Evolutionary conservation across 345 rosid species (phyloP).

Genomic region (Clarkia xantiana): DNA sequence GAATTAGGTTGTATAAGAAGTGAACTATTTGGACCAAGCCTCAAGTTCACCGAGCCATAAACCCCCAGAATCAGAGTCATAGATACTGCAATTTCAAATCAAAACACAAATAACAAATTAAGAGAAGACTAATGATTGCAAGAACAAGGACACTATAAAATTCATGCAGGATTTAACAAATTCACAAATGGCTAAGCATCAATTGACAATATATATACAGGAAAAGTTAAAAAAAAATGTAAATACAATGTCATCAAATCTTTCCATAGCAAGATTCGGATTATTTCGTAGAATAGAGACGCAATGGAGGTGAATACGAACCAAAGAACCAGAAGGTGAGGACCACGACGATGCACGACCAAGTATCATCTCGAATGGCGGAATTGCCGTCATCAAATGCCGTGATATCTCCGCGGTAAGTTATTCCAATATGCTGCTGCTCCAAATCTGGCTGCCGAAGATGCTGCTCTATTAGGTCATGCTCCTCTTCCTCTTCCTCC

Average conservation of each 20-base stretch:
- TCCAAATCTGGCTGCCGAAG: constrained; percentile 3
- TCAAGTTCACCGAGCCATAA: constrained; percentile 28
- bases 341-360: constrained; percentile 27
- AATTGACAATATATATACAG: too few species aligned
- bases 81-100: constrained; percentile 24
- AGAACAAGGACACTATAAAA: too few species aligned
- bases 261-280: too few species aligned
- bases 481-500: constrained; percentile 20
- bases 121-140: neutral
- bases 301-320: constrained; percentile 7
- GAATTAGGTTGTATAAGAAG: constrained; percentile 25
- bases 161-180: too few species aligned
- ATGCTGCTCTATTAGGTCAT: constrained; percentile 11
- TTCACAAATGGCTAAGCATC: too few species aligned
- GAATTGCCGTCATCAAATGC: constrained; percentile 8
- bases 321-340: constrained; percentile 42
- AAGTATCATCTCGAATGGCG: constrained; percentile 21
- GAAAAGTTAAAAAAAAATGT: too few species aligned
- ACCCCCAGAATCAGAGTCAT: constrained; percentile 37
- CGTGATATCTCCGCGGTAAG: constrained; percentile 17
- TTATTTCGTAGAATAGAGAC: neutral
- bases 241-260: too few species aligned
- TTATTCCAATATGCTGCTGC: constrained; percentile 7
- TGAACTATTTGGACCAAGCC: constrained; percentile 33
- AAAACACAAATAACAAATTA: neutral